Evolutionary conservation across 352 stramenopile species (phyloP).

Genomic region (Phytophthora kernoviae): DNA sequence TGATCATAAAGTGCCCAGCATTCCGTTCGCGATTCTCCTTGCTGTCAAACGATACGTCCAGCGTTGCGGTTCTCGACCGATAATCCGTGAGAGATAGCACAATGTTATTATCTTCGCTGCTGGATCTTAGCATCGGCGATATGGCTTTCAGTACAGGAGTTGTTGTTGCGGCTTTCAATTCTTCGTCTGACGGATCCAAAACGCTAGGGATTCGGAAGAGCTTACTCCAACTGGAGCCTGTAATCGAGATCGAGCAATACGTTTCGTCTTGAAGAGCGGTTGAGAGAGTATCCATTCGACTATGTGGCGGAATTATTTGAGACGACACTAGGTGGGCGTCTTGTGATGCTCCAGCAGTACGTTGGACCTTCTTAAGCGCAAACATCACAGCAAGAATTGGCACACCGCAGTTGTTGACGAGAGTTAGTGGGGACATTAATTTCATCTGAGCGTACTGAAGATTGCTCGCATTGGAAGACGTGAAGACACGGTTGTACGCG

Average conservation of each 20-base stretch:
- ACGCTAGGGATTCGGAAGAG: slow-evolving; percentile 60
- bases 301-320: slow-evolving; percentile 54
- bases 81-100: slow-evolving; percentile 67
- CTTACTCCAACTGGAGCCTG: slow-evolving; percentile 79
- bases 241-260: slow-evolving; percentile 80
- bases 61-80: slow-evolving; percentile 54
- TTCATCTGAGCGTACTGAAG: slow-evolving; percentile 74
- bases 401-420: slow-evolving; percentile 84
- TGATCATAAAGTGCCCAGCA: slow-evolving; percentile 57
- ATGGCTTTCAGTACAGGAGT: slow-evolving; percentile 15
- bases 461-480: slow-evolving; percentile 64
- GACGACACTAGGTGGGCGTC: slow-evolving; percentile 79
- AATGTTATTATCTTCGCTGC: slow-evolving; percentile 35
- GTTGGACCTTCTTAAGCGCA: slow-evolving; percentile 79
- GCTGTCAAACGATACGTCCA: slow-evolving; percentile 66
- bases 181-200: slow-evolving; percentile 22
- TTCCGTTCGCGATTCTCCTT: slow-evolving; percentile 50
- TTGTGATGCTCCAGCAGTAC: slow-evolving; percentile 47
- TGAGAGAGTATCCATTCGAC: slow-evolving; percentile 60
- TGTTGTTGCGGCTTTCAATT: neutral
- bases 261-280: slow-evolving; percentile 79
- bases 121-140: slow-evolving; percentile 15
- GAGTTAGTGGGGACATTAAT: slow-evolving; percentile 63
- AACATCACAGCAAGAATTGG: slow-evolving; percentile 73
- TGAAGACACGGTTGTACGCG: slow-evolving; percentile 65